Percentiles rank a stretch among this genome's conserved stretches.
phyloP scores from a whole-genome alignment of 768 basidiomycete species.

The Lactarius vividus region DNA sequence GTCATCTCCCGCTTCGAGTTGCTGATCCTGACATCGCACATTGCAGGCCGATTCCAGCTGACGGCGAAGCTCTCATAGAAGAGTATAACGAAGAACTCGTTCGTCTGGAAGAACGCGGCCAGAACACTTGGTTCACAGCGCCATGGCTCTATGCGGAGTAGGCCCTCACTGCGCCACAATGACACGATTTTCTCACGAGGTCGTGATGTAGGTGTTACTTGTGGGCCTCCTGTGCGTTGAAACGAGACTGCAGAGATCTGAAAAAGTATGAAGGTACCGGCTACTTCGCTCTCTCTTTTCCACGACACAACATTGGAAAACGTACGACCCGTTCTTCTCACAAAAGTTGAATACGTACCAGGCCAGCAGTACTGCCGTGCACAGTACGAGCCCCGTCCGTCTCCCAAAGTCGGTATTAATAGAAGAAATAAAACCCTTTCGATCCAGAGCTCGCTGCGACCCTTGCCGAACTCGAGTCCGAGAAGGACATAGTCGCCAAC shows the following conservation, averaged over 20 bases:
- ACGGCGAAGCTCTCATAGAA: conserved; percentile 66
- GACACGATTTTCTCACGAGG: not conserved
- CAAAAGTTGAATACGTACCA: conserved; percentile 83
- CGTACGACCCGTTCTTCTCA: conserved; percentile 77
- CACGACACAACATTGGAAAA: conserved; percentile 63
- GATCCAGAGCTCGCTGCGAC: conserved; percentile 66
- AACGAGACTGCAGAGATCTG: not conserved
- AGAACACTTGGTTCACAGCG: conserved; percentile 84
- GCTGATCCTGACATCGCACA: conserved; percentile 5
- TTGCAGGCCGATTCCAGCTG: conserved; percentile 65
- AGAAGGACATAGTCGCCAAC: conserved; percentile 43
- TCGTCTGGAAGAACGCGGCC: conserved; percentile 42
- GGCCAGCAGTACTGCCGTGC: conserved; percentile 72
- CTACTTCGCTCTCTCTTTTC: conserved; percentile 72
- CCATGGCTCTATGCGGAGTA: conserved; percentile 98
- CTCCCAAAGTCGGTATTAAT: not conserved
- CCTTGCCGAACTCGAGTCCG: conserved; percentile 61
- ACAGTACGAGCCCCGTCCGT: conserved; percentile 50
- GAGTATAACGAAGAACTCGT: conserved; percentile 77
- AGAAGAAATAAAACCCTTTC: not conserved
- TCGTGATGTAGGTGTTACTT: conserved; percentile 60
- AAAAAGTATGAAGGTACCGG: conserved; percentile 62
- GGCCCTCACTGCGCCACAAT: conserved; percentile 33
- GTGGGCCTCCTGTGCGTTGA: conserved; percentile 36
- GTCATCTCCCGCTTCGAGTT: not conserved